Conservation (phyloP, 768 basidiomycete species). For the Xanthoconium stramineum region DNA sequence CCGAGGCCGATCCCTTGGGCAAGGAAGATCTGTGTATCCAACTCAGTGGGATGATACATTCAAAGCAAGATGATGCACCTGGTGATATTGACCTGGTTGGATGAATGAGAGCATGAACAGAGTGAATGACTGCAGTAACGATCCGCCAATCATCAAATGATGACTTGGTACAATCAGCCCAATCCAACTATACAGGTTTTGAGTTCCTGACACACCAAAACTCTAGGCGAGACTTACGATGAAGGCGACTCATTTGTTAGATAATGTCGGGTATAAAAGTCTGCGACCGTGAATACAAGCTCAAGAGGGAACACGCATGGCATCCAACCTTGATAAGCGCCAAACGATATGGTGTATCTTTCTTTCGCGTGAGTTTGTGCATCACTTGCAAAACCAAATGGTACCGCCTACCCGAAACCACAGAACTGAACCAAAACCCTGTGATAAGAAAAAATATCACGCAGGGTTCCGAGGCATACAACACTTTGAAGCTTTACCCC, state of each 20-base stretch:
- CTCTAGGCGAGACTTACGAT: slow-evolving; percentile 28
- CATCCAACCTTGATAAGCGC: slow-evolving; percentile 38
- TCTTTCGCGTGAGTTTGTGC: background rate
- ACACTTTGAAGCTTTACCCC: slow-evolving; percentile 9
- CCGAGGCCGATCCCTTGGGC: slow-evolving; percentile 48
- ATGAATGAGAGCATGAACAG: slow-evolving; percentile 46
- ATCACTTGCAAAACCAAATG: background rate
- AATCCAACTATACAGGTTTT: slow-evolving; percentile 34
- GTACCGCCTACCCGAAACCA: slow-evolving; percentile 28
- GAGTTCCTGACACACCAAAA: background rate
- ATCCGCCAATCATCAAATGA: slow-evolving; percentile 43
- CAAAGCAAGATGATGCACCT: slow-evolving; percentile 28
- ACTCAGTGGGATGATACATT: background rate
- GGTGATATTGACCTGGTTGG: slow-evolving; percentile 5
- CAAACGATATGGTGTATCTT: slow-evolving; percentile 36
- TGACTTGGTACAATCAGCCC: slow-evolving; percentile 37
- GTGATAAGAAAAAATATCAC: background rate
- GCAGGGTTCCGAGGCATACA: background rate
- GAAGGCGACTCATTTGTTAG: slow-evolving; percentile 30
- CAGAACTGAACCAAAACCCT: slow-evolving; percentile 33
- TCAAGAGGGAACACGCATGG: background rate
- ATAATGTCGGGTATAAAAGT: too few species aligned
- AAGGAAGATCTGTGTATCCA: slow-evolving; percentile 40
- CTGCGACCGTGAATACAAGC: background rate
- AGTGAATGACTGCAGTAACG: slow-evolving; percentile 39